Evolutionary conservation across 371 early-diverging fungal species (phyloP), one percentile per base, ranked within the genome.

Genomic region (Coemansia linderi): DNA sequence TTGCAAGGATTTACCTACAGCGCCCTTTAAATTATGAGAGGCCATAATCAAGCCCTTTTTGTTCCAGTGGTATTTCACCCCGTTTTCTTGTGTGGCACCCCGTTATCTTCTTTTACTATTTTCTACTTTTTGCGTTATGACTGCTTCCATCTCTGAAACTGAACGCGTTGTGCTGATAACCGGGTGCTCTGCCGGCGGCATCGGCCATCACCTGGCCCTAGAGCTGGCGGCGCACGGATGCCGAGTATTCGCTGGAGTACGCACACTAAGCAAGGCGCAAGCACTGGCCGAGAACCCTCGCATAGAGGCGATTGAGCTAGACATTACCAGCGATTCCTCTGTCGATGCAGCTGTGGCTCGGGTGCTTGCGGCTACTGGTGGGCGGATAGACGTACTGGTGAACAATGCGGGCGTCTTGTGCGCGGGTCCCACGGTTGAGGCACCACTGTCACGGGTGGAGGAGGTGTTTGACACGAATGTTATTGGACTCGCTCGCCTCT

Each of bases 181-280:
- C 10, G 82, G 82, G 27, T 82, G 82, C 46, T 78, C 82, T 0
- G 71, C 50, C 6, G 82, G 82, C 41, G 83, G 82, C 17, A 82
- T 82, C n/a, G 82, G 82, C 7, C 65, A 82, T 59, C 59, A 62
- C 65, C 40, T 82, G 22, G 81, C 82, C 1, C 44, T 74, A 2
- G 71, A 75, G 52, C 67, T 82, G 15, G 75, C 71, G 1, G 29
- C 43, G 9, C 68, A 59, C 15, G 71, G 75, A 1, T 80, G 73
- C 71, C 44, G 5, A 1, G 80, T 80, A n/a, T 76, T 69, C 15
- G 80, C 80, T 4, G 38, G 69, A 0, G 70, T 66, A 0, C 80
- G 80, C 56, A 44, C 65, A 27, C 27, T 50, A 1, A 2, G 13
- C 40, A 65, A 61, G 46, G 37, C 62, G 15, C 36, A 27, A 0